Evolutionary conservation across 164 flowering plant genomes (phyloP).

Genomic region (Cinnamomum micranthum): DNA sequence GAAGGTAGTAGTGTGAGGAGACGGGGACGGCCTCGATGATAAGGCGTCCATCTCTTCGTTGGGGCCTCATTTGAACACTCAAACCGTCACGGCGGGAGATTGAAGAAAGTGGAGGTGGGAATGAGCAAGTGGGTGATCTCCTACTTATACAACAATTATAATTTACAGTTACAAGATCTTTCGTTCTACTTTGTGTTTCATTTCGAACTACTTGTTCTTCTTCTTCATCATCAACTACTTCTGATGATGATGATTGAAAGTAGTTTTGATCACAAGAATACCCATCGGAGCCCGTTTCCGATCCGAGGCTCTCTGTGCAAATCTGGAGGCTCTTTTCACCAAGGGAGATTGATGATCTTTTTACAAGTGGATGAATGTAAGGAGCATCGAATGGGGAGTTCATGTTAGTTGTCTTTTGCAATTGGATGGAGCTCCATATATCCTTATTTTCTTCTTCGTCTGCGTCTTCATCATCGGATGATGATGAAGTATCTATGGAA

Average conservation of each 20-base stretch:
- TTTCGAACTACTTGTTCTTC: constrained; percentile 2
- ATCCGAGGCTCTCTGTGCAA: constrained; percentile 94
- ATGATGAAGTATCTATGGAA: constrained; percentile 26
- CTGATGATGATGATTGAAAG: constrained; percentile 17
- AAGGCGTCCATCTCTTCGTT: constrained; percentile 54
- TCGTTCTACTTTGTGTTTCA: neutral
- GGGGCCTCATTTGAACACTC: constrained; percentile 42
- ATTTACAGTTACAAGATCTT: neutral
- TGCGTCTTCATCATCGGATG: constrained; percentile 7
- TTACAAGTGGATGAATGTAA: constrained; percentile 67
- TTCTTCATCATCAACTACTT: constrained; percentile 1
- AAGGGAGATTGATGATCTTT: constrained; percentile 42
- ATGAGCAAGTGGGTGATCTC: constrained; percentile 24
- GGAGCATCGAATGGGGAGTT: constrained; percentile 26
- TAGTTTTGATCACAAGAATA: constrained; percentile 23
- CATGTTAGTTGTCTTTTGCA: constrained; percentile 25
- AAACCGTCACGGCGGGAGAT: constrained; percentile 39
- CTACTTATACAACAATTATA: constrained; percentile 10
- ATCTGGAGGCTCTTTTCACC: constrained; percentile 68
- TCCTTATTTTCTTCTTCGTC: constrained; percentile 13
- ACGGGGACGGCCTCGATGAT: constrained; percentile 65
- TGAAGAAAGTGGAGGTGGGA: constrained; percentile 75
- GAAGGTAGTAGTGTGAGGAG: constrained; percentile 38
- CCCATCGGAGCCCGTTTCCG: constrained; percentile 84
- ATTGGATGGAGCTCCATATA: constrained; percentile 51